Percentiles rank a stretch among this genome's conserved stretches.
phyloP scores from a whole-genome alignment of 2,329 filamentous ascomycete species.

The Fusarium drepaniforme region DNA sequence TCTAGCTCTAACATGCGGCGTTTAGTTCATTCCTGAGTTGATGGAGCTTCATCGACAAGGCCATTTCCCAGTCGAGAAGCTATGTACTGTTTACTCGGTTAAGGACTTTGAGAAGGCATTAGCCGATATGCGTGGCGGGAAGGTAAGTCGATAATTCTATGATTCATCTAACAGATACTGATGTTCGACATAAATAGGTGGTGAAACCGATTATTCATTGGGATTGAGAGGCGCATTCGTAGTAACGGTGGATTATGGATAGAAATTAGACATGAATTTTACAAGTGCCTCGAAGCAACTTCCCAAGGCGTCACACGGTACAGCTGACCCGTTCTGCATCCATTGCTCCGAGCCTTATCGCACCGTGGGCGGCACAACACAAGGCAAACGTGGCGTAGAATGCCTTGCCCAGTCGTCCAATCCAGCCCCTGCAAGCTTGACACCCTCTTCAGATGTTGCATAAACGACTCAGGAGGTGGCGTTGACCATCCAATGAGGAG shows the following conservation, averaged over 20 bases:
- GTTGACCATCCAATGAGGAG: not conserved
- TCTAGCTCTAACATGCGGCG: not conserved
- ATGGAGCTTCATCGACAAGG: not conserved
- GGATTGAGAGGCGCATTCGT: not conserved
- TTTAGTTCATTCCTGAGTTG: not conserved
- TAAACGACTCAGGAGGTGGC: not conserved
- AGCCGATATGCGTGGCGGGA: not conserved
- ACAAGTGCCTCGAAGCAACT: not conserved
- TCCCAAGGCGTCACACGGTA: not conserved
- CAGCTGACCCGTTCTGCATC: not conserved
- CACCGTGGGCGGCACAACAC: not conserved
- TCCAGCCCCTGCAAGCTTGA: not conserved
- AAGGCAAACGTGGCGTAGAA: not conserved
- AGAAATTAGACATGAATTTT: not conserved
- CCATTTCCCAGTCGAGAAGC: not conserved
- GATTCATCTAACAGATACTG: too few species aligned
- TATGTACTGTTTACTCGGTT: not conserved
- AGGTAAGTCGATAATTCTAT: too few species aligned
- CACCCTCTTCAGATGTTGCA: not conserved
- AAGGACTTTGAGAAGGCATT: not conserved
- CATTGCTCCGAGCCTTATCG: not conserved
- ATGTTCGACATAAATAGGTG: not conserved
- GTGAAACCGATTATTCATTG: not conserved
- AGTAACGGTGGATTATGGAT: not conserved
- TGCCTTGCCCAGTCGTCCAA: not conserved